phyloP scores from a whole-genome alignment of 495 filamentous ascomycete species.

The Aspergillus ostianus region DNA sequence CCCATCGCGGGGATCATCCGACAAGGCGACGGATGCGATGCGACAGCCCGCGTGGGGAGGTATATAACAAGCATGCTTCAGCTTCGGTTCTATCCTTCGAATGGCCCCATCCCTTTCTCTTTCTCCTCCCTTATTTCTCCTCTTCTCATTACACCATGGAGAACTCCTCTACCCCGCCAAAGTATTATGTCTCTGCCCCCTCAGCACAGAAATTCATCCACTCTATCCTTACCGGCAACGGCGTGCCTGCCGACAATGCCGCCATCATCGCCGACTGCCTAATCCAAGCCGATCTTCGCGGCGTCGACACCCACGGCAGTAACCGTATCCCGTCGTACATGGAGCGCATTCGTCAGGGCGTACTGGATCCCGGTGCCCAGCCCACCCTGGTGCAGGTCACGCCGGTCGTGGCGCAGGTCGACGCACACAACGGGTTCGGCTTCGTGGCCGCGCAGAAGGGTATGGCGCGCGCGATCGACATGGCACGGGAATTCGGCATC shows the following conservation, averaged over 20 bases:
- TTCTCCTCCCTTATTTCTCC: too few relatives aligned
- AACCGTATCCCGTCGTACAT: conserved; percentile 77
- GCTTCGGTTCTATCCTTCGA: too few relatives aligned
- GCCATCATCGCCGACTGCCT: conserved; percentile 59
- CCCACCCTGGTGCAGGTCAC: conserved; percentile 60
- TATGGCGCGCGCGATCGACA: conserved; percentile 61
- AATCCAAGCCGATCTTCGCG: conserved; percentile 70
- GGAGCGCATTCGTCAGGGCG: conserved; percentile 62
- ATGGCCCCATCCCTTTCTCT: too few relatives aligned
- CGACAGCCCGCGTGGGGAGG: too few relatives aligned
- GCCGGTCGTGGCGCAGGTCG: conserved; percentile 63
- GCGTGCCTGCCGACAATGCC: conserved; percentile 55
- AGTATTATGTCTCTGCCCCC: conserved; percentile 1
- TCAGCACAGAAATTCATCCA: conserved; percentile 38
- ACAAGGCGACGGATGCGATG: too few relatives aligned
- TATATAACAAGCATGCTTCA: too few relatives aligned
- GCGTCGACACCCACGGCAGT: conserved; percentile 75
- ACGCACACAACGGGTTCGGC: conserved; percentile 73
- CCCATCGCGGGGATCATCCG: too few relatives aligned
- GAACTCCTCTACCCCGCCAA: too few relatives aligned
- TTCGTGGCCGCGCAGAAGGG: conserved; percentile 63
- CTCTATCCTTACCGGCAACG: conserved; percentile 54
- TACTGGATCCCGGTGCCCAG: conserved; percentile 55
- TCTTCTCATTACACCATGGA: too few relatives aligned
- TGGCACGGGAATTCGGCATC: conserved; percentile 65